Evolutionary conservation across 208 protist genomes (phyloP), one percentile per base, ranked within the genome.

Genomic region (Lotmaria passim): DNA sequence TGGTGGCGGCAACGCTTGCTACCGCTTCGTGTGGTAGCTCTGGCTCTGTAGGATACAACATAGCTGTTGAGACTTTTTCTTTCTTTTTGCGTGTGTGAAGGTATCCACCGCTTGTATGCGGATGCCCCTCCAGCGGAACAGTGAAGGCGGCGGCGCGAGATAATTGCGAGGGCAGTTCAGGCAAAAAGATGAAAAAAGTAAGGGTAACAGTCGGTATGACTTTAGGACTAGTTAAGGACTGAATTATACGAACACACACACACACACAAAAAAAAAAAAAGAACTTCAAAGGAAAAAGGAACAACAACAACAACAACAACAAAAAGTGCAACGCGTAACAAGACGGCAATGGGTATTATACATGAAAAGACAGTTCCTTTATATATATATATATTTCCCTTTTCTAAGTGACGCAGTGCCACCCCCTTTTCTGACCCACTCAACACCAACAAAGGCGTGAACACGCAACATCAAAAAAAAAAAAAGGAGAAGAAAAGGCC

Each of bases 11-110:
- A 31, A 34, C 47, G 57, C n/a, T n/a, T 7, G 38, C 33, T 44
- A 11, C 57, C 7, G 14, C 67, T 17, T 56, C 36, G 14, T 21
- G n/a, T n/a, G n/a, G n/a, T n/a, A n/a, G 38, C n/a, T 21, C 12
- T 7, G n/a, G 23, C 23, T 60, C 55, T 47, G n/a, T 15, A 2
- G 55, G 52, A 19, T 58, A 58, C 12, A 15, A 58, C 52, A 58
- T 55, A 14, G 50, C 14, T 6, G 43, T n/a, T n/a, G n/a, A n/a
- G n/a, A n/a, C n/a, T n/a, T n/a, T n/a, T n/a, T 47, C 14, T 21
- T 7, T 47, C 15, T n/a, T 23, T 47, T 11, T 47, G 11, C 21
- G 11, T 47, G 6, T 47, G 6, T 17, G 19, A 4, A 7, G 10
- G 38, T 14, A 41, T 14, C 38, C 14, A 41, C 38, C 7, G 10